Percentiles rank a stretch among this genome's conserved stretches.
These are phyloP conservation scores for Sphaerulina populicola DNA, from an alignment of 2,329 filamentous ascomycete genomes.

Conservation along the genomic window DNA sequence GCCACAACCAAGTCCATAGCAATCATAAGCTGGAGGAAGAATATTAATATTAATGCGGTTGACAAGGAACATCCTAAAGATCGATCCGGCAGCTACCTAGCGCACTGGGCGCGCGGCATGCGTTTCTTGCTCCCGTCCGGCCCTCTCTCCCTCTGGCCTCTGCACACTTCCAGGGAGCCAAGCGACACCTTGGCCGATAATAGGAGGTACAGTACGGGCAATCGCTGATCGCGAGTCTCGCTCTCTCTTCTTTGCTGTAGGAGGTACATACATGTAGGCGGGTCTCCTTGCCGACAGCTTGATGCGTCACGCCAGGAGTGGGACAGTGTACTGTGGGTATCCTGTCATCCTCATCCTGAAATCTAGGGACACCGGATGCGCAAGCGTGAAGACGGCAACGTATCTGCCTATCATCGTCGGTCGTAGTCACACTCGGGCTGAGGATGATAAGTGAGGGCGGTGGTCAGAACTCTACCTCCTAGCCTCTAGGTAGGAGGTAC, in stretches of 20 bases:
- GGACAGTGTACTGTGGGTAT: no score
- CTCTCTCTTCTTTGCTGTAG: no score
- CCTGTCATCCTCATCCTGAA: no score
- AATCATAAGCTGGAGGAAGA: neutral
- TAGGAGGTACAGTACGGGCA: no score
- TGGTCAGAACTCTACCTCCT: neutral
- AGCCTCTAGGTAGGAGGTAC: no score
- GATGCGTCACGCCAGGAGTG: no score
- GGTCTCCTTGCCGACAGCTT: no score
- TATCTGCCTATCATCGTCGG: neutral
- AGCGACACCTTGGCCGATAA: neutral
- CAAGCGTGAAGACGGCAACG: no score
- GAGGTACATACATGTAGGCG: no score
- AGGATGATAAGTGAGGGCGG: neutral
- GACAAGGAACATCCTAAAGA: neutral
- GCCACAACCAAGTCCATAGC: neutral
- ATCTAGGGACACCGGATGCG: no score
- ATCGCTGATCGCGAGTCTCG: no score
- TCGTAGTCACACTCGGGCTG: neutral
- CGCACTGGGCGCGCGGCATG: neutral
- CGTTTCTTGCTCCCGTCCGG: neutral
- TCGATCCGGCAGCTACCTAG: neutral
- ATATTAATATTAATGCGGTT: neutral
- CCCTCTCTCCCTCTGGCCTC: neutral
- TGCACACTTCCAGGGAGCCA: neutral